Percentiles rank a stretch among this genome's conserved stretches.
Evolutionary conservation across 2,329 filamentous ascomycete genomes (phyloP).

Genomic region (Hymenoscyphus linearis): DNA sequence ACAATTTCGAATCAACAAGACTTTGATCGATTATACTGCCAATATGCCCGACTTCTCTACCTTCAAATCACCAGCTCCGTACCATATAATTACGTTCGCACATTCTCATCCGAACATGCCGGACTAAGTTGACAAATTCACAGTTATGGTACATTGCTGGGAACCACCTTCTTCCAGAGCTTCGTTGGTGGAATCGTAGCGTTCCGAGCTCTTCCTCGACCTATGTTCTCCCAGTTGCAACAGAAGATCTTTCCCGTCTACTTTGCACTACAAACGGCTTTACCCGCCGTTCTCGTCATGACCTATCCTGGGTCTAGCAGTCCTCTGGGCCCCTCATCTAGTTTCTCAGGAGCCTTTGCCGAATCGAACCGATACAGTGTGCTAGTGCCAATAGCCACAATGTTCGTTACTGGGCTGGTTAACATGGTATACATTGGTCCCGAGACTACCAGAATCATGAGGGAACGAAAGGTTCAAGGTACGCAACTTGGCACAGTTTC

Average conservation of each 20-base stretch:
- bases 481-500: constrained; percentile 26
- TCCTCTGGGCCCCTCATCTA: constrained; percentile 34
- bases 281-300: constrained; percentile 68
- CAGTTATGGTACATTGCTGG: constrained; percentile 84
- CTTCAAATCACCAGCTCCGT: constrained; percentile 61
- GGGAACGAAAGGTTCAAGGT: constrained; percentile 74
- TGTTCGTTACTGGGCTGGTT: constrained; percentile 63
- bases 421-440: constrained; percentile 73
- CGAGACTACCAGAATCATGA: constrained; percentile 68
- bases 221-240: constrained; percentile 78
- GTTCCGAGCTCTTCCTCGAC: constrained; percentile 69
- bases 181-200: constrained; percentile 72
- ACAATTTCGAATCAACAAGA: not conserved
- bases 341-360: constrained; percentile 53
- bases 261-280: constrained; percentile 74
- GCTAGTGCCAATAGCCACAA: constrained; percentile 61
- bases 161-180: constrained; percentile 83
- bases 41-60: constrained; percentile 34
- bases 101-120: not conserved
- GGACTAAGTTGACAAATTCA: constrained; percentile 14
- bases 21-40: not conserved
- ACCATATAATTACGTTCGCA: constrained; percentile 68
- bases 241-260: constrained; percentile 80
- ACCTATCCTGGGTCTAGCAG: constrained; percentile 67
- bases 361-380: constrained; percentile 58